A percentile compares a stretch with the other conserved stretches of the same genome.
Evolutionary conservation across 139 green algal genomes (phyloP).

Genomic region (Volvox reticuliferus): DNA sequence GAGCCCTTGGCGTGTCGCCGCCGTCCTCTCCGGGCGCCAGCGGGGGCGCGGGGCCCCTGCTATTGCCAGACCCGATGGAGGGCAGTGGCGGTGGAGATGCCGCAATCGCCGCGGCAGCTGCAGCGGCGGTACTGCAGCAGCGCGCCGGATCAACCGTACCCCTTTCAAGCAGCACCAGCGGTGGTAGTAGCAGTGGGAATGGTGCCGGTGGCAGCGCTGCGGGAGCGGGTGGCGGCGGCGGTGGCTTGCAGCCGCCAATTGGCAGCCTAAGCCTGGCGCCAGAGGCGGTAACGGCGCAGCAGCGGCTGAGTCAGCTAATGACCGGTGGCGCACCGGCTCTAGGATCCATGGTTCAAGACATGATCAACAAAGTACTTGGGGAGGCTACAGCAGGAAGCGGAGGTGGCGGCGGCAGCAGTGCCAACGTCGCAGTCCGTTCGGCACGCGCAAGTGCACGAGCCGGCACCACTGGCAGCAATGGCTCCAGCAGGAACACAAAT

Average conservation of each 20-base stretch:
- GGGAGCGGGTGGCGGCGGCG: background rate
- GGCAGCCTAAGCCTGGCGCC: conserved; percentile 18
- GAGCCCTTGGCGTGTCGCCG: background rate
- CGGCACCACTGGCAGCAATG: background rate
- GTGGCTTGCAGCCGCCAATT: conserved; percentile 13
- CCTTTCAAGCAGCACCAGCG: background rate
- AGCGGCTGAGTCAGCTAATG: conserved; percentile 12
- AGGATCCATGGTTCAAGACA: conserved; percentile 20
- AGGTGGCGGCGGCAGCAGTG: background rate
- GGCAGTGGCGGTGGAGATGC: background rate
- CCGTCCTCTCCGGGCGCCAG: background rate
- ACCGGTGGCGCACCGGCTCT: background rate
- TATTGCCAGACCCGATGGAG: background rate
- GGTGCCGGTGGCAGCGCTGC: background rate
- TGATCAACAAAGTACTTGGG: conserved; percentile 18
- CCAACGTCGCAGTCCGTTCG: background rate
- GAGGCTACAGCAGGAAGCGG: background rate
- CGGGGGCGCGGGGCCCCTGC: background rate
- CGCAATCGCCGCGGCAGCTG: background rate
- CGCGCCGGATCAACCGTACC: background rate
- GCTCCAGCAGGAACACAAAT: too few species aligned
- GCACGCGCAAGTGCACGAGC: background rate
- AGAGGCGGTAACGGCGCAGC: background rate
- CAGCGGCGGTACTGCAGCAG: background rate
- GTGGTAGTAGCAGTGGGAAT: background rate